Base-by-base conservation (phyloP, 345 rosid species). In the Litchi chinensis region DNA sequence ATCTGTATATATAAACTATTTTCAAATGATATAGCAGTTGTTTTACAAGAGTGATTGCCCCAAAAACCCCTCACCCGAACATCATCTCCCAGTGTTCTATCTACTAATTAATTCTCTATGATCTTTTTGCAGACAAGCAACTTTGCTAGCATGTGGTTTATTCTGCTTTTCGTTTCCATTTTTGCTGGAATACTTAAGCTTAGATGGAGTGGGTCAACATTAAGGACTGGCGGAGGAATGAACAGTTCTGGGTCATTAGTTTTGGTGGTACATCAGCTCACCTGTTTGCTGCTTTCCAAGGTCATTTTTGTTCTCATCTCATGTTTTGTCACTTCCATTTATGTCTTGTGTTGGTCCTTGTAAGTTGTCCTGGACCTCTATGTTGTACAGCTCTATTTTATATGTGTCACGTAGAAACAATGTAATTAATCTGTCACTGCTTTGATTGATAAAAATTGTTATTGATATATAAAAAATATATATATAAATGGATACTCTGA, bases 221-320 rank as follows among this genome's bases (percentile, higher is more conserved):
- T 63, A 98, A 96, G 63, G 99, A 96, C 79, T 96, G 97, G 99
- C 94, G 99, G 99, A 94, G 99, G 80, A 96, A 95, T 50, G 99
- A 95, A 84, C 99, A 95, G 83, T 95, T 95, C 82, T 93, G 99
- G 99, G 99, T 95, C 79, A 96, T 32, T 32, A 3, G 37, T 1
- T 32, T 96, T 3, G 99, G 99, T 59, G 99, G 99, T 37, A 96
- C 99, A 62, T 96, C 99, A 0, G 98, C 99, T 63, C 99, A 96
- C 84, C 95, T 96, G 48, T 96, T 94, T 54, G 98, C 97, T 0
- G 99, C 94, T 77, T 96, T 96, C 90, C 99, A 96, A 82, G 99
- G 99, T 68, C 92, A 32, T 1, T 32, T 32, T 32, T 32, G 37
- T 32, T 32, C 3, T 32, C 37, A 32, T 32, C 37, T 32, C 37